A percentile compares a stretch with the other conserved stretches of the same genome.
Conservation (phyloP, 352 stramenopile species). For the Pythium myriotylum region DNA sequence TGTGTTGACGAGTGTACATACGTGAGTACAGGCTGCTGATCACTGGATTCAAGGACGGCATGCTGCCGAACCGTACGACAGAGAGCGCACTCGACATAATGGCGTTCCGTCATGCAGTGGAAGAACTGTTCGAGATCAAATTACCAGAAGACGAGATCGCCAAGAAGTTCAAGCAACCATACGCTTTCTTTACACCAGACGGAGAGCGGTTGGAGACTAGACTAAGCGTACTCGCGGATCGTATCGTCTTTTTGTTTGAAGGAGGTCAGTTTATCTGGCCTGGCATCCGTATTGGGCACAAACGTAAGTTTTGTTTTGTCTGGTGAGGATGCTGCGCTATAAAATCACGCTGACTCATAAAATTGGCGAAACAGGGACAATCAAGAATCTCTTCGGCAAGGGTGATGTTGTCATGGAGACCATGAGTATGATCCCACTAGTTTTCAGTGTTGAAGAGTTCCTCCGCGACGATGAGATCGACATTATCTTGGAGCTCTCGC, state of each 20-base stretch:
- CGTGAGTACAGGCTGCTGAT: conserved; percentile 35
- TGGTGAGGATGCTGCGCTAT: too few relatives aligned
- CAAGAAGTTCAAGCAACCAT: conserved; percentile 62
- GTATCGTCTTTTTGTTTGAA: conserved; percentile 73
- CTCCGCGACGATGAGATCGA: conserved; percentile 75
- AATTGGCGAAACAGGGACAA: conserved; percentile 24
- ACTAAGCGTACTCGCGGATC: conserved; percentile 38
- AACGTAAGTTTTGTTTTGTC: conserved; percentile 39
- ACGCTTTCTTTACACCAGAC: conserved; percentile 58
- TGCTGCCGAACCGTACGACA: conserved; percentile 24
- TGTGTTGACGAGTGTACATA: not conserved
- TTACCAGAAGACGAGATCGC: conserved; percentile 29
- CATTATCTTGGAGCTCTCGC: conserved; percentile 63
- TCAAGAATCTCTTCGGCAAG: conserved; percentile 45
- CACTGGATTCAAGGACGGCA: conserved; percentile 63
- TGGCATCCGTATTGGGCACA: conserved; percentile 58
- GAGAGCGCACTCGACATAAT: conserved; percentile 40
- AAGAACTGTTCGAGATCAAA: conserved; percentile 42
- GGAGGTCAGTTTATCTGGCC: conserved; percentile 77
- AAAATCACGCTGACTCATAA: too few relatives aligned
- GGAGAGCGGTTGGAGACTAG: conserved; percentile 40
- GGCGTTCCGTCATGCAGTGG: conserved; percentile 35
- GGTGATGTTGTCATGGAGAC: conserved; percentile 61
- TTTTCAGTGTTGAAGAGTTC: conserved; percentile 75
- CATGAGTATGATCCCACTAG: conserved; percentile 57